phyloP scores from a whole-genome alignment of 169 alveolate species.

The Cystoisospora suis region DNA sequence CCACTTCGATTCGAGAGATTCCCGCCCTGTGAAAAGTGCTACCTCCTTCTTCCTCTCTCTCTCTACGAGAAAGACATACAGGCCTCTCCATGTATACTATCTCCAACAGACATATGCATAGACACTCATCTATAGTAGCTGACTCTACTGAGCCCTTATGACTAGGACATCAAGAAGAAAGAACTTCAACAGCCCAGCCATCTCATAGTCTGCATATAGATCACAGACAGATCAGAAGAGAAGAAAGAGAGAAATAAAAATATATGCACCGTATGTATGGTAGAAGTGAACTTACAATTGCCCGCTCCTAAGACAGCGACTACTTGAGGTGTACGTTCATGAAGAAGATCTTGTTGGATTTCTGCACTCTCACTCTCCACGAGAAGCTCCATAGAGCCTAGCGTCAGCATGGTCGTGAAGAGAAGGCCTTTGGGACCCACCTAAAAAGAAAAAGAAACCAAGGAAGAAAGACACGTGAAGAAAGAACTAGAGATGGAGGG shows the following conservation, averaged over 20 bases:
- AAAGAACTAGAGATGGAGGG: not conserved
- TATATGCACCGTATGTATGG: not conserved
- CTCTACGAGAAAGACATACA: too few species aligned
- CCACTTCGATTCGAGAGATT: too few species aligned
- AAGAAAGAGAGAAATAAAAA: not conserved
- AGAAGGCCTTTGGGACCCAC: conserved; percentile 40
- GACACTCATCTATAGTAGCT: too few species aligned
- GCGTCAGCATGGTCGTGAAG: conserved; percentile 49
- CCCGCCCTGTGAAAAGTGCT: too few species aligned
- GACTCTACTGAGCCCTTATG: too few species aligned
- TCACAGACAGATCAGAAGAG: not conserved
- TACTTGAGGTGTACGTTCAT: conserved; percentile 22
- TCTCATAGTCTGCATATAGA: too few species aligned
- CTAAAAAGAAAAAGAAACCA: not conserved
- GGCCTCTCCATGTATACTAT: too few species aligned
- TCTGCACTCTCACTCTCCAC: conserved; percentile 52
- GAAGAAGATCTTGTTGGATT: conserved; percentile 35
- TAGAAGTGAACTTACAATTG: conserved; percentile 23
- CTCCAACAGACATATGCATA: too few species aligned
- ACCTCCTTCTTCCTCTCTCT: too few species aligned
- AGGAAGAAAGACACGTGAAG: not conserved
- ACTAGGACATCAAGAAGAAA: too few species aligned
- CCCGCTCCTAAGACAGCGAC: conserved; percentile 58
- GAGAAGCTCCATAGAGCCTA: conserved; percentile 45
- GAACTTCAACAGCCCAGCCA: too few species aligned